These are phyloP conservation scores for Amanita inopinata DNA, from an alignment of 768 basidiomycete species.

Conservation along the genomic window DNA sequence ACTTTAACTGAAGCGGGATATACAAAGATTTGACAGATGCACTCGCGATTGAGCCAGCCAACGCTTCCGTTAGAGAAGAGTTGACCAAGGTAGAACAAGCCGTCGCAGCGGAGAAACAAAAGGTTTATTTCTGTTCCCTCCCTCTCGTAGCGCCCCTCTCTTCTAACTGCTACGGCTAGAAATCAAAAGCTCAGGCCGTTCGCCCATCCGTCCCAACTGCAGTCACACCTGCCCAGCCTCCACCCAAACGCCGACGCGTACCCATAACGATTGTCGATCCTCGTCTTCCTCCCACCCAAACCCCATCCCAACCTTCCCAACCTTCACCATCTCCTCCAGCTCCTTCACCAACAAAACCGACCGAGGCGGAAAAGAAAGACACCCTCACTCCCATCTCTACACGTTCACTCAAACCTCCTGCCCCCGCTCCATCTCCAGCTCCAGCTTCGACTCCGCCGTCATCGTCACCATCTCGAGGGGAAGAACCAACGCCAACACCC, in stretches of 20 bases:
- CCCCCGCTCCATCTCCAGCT: constrained; percentile 5
- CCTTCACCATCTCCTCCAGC: background rate
- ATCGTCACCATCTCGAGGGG: no score
- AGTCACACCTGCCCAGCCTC: constrained; percentile 6
- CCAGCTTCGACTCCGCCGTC: no score
- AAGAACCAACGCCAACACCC: no score
- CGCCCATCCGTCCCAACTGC: constrained; percentile 12
- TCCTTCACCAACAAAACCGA: background rate
- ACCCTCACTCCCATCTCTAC: constrained; percentile 18
- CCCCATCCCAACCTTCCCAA: background rate
- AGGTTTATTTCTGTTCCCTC: constrained; percentile 18
- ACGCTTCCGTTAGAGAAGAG: constrained; percentile 55
- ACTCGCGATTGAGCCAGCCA: constrained; percentile 52
- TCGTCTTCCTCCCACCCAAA: constrained; percentile 7
- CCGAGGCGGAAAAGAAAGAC: background rate
- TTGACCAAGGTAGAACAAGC: constrained; percentile 37
- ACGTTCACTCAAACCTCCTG: constrained; percentile 17
- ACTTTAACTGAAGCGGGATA: no score
- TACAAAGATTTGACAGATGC: constrained; percentile 55
- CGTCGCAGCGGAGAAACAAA: constrained; percentile 27
- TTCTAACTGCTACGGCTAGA: constrained; percentile 14
- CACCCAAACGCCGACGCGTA: constrained; percentile 43
- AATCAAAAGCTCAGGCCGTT: constrained; percentile 17
- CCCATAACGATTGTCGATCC: constrained; percentile 54
- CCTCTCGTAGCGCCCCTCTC: background rate